Percentiles rank a stretch among this genome's conserved stretches.
Evolutionary conservation across 2,329 filamentous ascomycete species (phyloP).

Genomic region (Hymenoscyphus repandus): DNA sequence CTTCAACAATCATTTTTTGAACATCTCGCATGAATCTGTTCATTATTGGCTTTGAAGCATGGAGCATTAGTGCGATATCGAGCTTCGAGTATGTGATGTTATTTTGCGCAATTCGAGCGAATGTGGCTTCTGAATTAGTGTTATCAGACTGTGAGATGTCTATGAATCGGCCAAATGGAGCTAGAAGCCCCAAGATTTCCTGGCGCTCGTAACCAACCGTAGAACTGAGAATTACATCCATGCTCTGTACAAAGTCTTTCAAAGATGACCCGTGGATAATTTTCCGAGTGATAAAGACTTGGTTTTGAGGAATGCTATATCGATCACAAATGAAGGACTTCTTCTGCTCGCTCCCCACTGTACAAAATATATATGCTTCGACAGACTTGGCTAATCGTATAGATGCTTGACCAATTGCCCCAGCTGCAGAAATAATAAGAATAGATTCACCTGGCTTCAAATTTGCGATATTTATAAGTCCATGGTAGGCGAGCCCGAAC

Average conservation of each 20-base stretch:
- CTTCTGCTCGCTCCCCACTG: slow-evolving; percentile 14
- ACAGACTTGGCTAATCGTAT: slow-evolving; percentile 26
- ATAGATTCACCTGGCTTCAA: slow-evolving; percentile 22
- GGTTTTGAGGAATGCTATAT: slow-evolving; percentile 6
- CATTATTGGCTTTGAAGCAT: slow-evolving; percentile 26
- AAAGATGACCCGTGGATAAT: slow-evolving; percentile 14
- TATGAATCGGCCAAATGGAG: slow-evolving; percentile 33
- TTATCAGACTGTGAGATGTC: slow-evolving; percentile 35
- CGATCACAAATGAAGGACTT: slow-evolving; percentile 12
- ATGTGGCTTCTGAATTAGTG: too few relatives aligned
- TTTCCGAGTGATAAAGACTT: not conserved
- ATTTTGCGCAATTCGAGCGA: not conserved
- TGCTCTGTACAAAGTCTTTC: slow-evolving; percentile 13
- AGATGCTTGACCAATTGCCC: slow-evolving; percentile 31
- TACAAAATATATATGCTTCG: slow-evolving; percentile 27
- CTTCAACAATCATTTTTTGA: not conserved
- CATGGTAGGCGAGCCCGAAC: slow-evolving; percentile 15
- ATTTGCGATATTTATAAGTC: slow-evolving; percentile 13
- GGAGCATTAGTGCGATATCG: not conserved
- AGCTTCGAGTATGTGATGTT: not conserved
- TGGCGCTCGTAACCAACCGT: slow-evolving; percentile 20
- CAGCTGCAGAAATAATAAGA: slow-evolving; percentile 30
- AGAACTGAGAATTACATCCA: slow-evolving; percentile 18
- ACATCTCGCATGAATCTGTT: not conserved
- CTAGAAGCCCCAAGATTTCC: slow-evolving; percentile 30